Evolutionary conservation across 345 rosid genomes (phyloP).

Genomic region (Iberis pinnata): DNA sequence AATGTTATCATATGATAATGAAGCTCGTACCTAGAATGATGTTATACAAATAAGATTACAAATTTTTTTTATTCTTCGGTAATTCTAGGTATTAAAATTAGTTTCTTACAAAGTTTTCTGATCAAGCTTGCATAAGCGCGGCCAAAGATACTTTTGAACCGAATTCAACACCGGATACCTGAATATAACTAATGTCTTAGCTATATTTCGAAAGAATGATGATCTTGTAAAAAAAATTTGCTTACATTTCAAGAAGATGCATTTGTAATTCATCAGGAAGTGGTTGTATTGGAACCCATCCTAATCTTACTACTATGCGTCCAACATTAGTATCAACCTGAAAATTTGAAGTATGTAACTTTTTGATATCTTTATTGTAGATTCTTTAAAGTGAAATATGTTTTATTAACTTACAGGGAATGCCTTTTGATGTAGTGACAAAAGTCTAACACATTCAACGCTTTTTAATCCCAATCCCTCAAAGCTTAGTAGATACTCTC

Average conservation of each 20-base stretch:
- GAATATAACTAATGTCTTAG: constrained; percentile 1
- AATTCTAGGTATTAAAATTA: background rate
- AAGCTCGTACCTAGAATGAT: constrained; percentile 65
- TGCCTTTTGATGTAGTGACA: constrained; percentile 81
- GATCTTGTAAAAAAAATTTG: background rate
- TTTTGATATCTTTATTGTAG: constrained; percentile 6
- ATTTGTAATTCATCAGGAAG: constrained; percentile 85
- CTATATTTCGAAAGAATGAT: background rate
- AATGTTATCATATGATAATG: constrained; percentile 94
- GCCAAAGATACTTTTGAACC: constrained; percentile 87
- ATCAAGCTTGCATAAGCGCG: constrained; percentile 83
- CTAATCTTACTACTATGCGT: constrained; percentile 84
- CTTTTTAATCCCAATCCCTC: constrained; percentile 81
- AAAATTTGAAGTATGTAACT: background rate
- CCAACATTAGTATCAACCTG: constrained; percentile 97
- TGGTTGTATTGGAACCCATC: constrained; percentile 95
- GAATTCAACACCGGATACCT: constrained; percentile 82
- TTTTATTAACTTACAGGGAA: constrained; percentile 60
- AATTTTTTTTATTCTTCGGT: too few relatives aligned
- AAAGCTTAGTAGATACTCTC: constrained; percentile 73
- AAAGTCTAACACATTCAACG: constrained; percentile 87
- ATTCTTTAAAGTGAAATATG: background rate
- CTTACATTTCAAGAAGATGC: constrained; percentile 85
- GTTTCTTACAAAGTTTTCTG: constrained; percentile 64
- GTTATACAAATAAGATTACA: background rate